Conservation (phyloP, 1,284 basidiomycete species). For the Ustilago vetiveriae region DNA sequence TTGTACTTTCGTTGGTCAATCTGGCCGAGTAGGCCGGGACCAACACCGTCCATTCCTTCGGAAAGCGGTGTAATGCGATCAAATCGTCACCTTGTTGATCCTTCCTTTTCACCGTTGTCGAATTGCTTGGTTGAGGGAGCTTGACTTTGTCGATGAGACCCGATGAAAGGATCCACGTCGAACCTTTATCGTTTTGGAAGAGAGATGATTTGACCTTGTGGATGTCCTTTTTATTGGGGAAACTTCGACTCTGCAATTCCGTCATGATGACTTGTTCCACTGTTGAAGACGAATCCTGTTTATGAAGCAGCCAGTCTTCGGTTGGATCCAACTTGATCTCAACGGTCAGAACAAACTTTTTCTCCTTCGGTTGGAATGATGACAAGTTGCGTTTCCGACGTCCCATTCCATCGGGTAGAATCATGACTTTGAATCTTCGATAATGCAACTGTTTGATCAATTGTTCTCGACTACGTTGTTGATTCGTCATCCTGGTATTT, state of each 20-base stretch:
- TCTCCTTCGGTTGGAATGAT: slow-evolving; percentile 10
- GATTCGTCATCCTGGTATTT: slow-evolving; percentile 10
- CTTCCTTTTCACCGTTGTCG: background rate
- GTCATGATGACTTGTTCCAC: background rate
- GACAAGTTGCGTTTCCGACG: slow-evolving; percentile 15
- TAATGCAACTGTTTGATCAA: slow-evolving; percentile 41
- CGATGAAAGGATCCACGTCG: background rate
- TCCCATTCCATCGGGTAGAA: slow-evolving; percentile 40
- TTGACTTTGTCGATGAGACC: background rate
- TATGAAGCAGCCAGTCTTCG: slow-evolving; percentile 2
- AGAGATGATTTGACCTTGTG: background rate
- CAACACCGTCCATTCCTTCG: slow-evolving; percentile 14
- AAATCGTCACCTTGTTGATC: background rate
- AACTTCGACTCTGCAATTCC: slow-evolving; percentile 11
- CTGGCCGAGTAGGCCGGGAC: slow-evolving; percentile 26
- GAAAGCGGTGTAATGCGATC: background rate
- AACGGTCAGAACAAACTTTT: slow-evolving; percentile 10
- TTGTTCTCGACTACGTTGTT: slow-evolving; percentile 28
- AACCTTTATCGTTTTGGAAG: background rate
- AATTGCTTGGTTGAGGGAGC: background rate
- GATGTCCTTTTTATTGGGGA: slow-evolving; percentile 8
- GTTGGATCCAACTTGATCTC: slow-evolving; percentile 4
- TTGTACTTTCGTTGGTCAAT: slow-evolving; percentile 39
- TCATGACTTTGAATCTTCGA: slow-evolving; percentile 23
- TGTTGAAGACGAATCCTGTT: background rate